A percentile compares a stretch with the other conserved stretches of the same genome.
phyloP scores from a whole-genome alignment of 352 stramenopile species.

The Phytophthora pluvialis region DNA sequence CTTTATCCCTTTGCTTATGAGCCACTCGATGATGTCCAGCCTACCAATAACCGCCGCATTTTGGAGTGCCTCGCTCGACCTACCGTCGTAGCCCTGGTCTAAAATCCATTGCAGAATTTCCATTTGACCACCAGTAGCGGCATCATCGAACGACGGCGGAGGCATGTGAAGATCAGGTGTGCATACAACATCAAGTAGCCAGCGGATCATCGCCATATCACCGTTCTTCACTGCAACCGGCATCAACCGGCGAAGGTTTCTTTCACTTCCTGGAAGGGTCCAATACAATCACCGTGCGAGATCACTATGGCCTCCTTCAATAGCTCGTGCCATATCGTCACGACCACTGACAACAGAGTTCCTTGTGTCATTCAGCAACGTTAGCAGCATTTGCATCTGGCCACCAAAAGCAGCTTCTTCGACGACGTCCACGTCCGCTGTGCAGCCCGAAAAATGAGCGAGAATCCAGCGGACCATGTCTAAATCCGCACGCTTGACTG shows the following conservation, averaged over 20 bases:
- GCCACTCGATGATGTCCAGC: constrained; percentile 17
- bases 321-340: constrained; percentile 17
- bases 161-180: background rate
- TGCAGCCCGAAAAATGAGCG: constrained; percentile 15
- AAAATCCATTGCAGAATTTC: constrained; percentile 19
- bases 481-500: constrained; percentile 14
- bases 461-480: constrained; percentile 17
- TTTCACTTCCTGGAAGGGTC: constrained; percentile 6
- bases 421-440: constrained; percentile 13
- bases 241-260: background rate
- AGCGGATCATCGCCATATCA: constrained; percentile 3
- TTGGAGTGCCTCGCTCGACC: constrained; percentile 3
- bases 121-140: constrained; percentile 16
- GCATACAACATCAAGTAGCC: constrained; percentile 19
- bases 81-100: constrained; percentile 1
- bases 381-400: constrained; percentile 14
- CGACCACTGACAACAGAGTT: constrained; percentile 20
- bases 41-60: constrained; percentile 8
- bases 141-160: constrained; percentile 9
- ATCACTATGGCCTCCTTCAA: constrained; percentile 5
- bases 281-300: constrained; percentile 12
- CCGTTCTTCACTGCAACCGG: background rate
- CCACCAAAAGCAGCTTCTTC: constrained; percentile 19
- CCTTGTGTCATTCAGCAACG: constrained; percentile 9
- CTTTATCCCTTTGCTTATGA: constrained; percentile 7